A percentile compares a stretch with the other conserved stretches of the same genome.
Evolutionary conservation across 202 grass and related monocot genomes (phyloP).

Genomic region (Panicum hallii): DNA sequence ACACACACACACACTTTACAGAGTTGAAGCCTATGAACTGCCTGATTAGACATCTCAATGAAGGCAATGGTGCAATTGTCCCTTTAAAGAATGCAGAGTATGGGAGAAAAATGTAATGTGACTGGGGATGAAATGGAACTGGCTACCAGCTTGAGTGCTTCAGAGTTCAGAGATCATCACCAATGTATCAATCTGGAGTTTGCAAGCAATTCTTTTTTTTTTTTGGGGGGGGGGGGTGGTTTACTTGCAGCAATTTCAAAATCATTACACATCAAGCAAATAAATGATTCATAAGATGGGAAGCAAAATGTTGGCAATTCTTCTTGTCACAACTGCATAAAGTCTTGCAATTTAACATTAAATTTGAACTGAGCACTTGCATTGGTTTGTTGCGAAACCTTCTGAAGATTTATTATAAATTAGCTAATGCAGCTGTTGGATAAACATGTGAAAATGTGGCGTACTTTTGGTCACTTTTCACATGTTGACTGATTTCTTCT

Average conservation of each 20-base stretch:
- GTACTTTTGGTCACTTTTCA: slow-evolving; percentile 20
- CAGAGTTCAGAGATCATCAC: neutral
- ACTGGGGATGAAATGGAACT: neutral
- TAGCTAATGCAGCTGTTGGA: neutral
- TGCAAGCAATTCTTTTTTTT: neutral
- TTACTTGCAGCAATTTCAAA: neutral
- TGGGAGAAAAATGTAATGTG: neutral
- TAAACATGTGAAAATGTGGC: neutral
- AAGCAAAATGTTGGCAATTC: neutral
- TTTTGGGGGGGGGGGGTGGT: too few relatives aligned
- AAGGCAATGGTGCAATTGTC: neutral
- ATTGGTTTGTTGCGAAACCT: neutral
- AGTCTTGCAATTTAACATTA: neutral
- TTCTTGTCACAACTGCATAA: neutral
- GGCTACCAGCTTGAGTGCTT: neutral
- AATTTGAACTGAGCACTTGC: neutral
- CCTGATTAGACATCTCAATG: neutral
- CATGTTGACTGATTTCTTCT: neutral
- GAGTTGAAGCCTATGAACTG: neutral
- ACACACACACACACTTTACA: too few relatives aligned
- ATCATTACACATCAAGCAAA: neutral
- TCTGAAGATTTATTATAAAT: neutral
- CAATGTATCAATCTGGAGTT: neutral
- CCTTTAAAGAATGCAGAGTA: neutral
- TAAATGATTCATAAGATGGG: neutral